Conservation (phyloP, 2,329 filamentous ascomycete genomes). For the Fonsecaea erecta region DNA sequence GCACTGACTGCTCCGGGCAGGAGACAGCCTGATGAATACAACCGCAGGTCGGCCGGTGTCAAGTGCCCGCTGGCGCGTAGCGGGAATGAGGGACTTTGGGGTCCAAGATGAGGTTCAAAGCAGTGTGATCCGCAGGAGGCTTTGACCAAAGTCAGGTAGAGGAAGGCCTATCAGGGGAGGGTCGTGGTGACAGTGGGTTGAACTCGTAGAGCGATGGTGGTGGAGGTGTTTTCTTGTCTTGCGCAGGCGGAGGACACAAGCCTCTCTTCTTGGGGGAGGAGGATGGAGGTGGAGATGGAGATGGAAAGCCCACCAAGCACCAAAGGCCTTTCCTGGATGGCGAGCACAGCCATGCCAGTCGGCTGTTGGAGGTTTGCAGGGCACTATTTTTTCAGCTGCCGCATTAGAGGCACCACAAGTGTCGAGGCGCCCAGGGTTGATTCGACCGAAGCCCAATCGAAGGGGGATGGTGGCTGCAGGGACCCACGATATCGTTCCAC, state of each 20-base stretch:
- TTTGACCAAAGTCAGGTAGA: slow-evolving; percentile 4
- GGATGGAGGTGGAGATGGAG: neutral
- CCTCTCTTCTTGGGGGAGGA: neutral
- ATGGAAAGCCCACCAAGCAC: neutral
- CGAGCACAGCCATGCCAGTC: neutral
- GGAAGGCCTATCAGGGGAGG: neutral
- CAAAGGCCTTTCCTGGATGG: neutral
- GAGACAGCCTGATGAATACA: slow-evolving; percentile 10
- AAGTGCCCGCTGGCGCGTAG: slow-evolving; percentile 3
- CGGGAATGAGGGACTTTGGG: neutral
- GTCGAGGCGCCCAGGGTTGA: slow-evolving; percentile 14
- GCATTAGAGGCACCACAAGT: slow-evolving; percentile 16
- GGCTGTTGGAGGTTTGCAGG: neutral
- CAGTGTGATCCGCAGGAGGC: neutral
- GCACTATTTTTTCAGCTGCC: slow-evolving; percentile 11
- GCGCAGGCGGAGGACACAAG: neutral
- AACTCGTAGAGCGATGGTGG: slow-evolving; percentile 2
- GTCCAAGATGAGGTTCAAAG: neutral
- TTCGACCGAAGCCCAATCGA: neutral
- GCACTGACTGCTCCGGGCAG: neutral
- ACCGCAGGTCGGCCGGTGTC: slow-evolving; percentile 10
- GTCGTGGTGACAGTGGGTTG: slow-evolving; percentile 1
- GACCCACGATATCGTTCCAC: slow-evolving; percentile 20
- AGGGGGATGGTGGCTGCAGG: slow-evolving; percentile 1
- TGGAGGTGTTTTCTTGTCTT: slow-evolving; percentile 11